Percentiles rank a stretch among this genome's conserved stretches.
Evolutionary conservation across 192 early-diverging fungal species (phyloP).

Genomic region (Irineochytrium annulatum): DNA sequence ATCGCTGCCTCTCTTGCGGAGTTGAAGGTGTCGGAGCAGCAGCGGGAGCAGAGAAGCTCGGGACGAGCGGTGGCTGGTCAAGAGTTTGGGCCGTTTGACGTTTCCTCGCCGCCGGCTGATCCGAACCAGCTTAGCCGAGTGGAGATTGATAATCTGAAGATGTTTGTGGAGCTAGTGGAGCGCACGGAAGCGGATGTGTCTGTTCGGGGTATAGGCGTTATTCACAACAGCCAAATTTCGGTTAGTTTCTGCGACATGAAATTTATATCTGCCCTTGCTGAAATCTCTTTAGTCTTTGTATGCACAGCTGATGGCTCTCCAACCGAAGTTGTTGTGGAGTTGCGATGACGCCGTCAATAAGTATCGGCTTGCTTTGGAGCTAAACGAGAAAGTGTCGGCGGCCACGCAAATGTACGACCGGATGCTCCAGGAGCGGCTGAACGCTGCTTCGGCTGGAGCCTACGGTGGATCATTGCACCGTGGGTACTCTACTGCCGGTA

Average conservation of each 20-base stretch:
- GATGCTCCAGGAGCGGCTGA: slow-evolving; percentile 67
- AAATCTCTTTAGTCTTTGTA: slow-evolving; percentile 57
- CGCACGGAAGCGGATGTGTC: slow-evolving; percentile 62
- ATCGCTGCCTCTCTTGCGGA: slow-evolving; percentile 90
- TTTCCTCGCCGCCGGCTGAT: slow-evolving; percentile 13
- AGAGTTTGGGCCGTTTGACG: too few relatives aligned
- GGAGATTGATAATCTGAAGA: slow-evolving; percentile 84
- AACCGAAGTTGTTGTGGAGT: slow-evolving; percentile 73
- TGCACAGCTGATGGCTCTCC: slow-evolving; percentile 79
- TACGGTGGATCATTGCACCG: slow-evolving; percentile 3
- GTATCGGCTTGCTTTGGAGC: slow-evolving; percentile 71
- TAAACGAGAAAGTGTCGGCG: slow-evolving; percentile 76
- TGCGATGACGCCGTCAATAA: slow-evolving; percentile 73
- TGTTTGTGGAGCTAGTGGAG: slow-evolving; percentile 85
- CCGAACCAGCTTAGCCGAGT: slow-evolving; percentile 62
- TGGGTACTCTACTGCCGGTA: slow-evolving; percentile 5
- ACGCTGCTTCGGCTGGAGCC: slow-evolving; percentile 4
- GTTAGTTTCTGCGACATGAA: too few relatives aligned
- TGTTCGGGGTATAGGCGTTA: slow-evolving; percentile 65
- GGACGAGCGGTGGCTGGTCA: slow-evolving; percentile 13
- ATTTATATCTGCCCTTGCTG: too few relatives aligned
- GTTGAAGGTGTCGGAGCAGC: slow-evolving; percentile 32
- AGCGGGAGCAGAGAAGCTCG: slow-evolving; percentile 32
- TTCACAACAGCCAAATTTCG: slow-evolving; percentile 50
- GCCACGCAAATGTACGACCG: slow-evolving; percentile 85